Conservation (phyloP, 2,329 filamentous ascomycete genomes). For the Furcasterigmium sp. region DNA sequence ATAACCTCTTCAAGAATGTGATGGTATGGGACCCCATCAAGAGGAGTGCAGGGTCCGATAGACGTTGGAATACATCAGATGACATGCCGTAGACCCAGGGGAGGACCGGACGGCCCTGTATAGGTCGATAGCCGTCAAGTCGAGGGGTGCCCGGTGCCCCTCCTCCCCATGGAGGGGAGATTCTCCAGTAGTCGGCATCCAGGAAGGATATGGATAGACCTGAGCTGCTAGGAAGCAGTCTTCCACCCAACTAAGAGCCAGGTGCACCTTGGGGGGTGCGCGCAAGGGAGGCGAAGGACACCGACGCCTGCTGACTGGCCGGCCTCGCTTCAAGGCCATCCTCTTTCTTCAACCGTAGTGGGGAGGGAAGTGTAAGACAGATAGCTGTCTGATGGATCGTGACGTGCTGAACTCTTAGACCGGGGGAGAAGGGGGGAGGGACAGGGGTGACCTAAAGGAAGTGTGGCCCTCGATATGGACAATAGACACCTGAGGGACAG, state of each 20-base stretch:
- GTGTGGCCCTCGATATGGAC: too few relatives aligned
- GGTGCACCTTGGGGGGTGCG: not conserved
- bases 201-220: not conserved
- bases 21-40: not conserved
- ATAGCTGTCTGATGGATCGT: too few relatives aligned
- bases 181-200: not conserved
- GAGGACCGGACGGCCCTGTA: constrained; percentile 1
- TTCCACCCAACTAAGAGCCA: too few relatives aligned
- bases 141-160: not conserved
- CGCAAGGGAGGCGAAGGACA: constrained; percentile 1
- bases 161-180: not conserved
- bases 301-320: not conserved
- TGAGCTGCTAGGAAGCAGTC: too few relatives aligned
- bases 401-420: not conserved
- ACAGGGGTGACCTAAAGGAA: not conserved
- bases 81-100: not conserved
- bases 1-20: constrained; percentile 2
- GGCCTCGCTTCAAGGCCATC: not conserved
- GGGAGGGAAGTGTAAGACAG: not conserved
- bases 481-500: not conserved
- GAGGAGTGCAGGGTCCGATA: not conserved
- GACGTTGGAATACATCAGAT: not conserved
- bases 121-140: not conserved
- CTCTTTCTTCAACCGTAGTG: not conserved
- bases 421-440: not conserved